Base-by-base conservation (phyloP, 1,284 basidiomycete species). In the Ganoderma boninense region DNA sequence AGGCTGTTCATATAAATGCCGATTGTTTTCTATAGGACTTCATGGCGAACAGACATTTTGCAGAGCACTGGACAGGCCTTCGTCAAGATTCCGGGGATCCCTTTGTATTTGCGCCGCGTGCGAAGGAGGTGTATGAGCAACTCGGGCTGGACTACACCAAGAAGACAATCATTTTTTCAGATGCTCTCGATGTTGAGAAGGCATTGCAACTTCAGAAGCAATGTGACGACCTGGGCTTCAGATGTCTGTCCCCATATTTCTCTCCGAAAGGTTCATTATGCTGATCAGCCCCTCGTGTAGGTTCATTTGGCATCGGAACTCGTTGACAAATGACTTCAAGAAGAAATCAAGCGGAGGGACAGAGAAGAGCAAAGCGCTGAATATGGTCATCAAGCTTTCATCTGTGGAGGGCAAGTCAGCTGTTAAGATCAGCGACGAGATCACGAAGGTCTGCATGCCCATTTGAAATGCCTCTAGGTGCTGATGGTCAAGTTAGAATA, bases 11-110 rank as follows among this genome's bases (percentile, higher is more conserved):
- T 29, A 11, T 23, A 14, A 62, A n/a, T 23, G 8, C 26, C 23
- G 23, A 16, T 62, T 42, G 23, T 23, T 26, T 29, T 61, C 18
- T 42, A 18, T 44, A 90, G 87, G 92, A 95, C 74, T 91, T 97
- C 65, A 79, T 82, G 0, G 79, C 84, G 38, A 84, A 94, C 72
- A 87, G 87, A 0, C 87, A 84, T 38, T 87, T 89, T 5, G 93
- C 92, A 0, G 79, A 83, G 23, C 86, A 87, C 43, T 98, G 97
- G 96, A 84, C 83, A 23, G 92, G 92, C 0, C 83, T 98, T 26
- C 89, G 97, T n/a, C 97, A 98, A 80, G 97, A 98, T 80, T 96
- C 94, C 1, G 96, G 96, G 2, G 92, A 97, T 77, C 95, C 97
- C 0, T 88, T 93, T 72, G 81, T 81, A 14, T 98, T 95, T 77